Percentiles rank a stretch among this genome's conserved stretches.
phyloP scores from a whole-genome alignment of 495 filamentous ascomycete genomes.

The Penicillium desertorum region DNA sequence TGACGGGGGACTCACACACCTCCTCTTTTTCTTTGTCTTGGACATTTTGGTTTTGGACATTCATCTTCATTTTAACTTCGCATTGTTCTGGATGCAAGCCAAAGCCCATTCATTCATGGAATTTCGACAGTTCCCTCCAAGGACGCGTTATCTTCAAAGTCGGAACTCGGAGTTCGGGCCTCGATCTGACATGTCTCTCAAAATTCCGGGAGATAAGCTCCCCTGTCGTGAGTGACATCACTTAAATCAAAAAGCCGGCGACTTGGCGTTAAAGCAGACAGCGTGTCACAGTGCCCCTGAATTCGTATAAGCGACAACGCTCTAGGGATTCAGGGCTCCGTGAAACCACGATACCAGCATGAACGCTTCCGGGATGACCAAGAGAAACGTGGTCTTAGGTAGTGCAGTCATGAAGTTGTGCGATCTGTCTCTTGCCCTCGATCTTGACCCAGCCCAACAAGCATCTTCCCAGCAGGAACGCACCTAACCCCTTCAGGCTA shows the following conservation, averaged over 20 bases:
- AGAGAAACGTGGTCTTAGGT: background rate
- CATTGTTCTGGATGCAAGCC: background rate
- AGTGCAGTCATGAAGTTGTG: background rate
- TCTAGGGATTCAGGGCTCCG: background rate
- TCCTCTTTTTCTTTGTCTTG: background rate
- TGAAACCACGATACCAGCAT: background rate
- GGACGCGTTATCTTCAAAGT: background rate
- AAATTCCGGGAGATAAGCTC: background rate
- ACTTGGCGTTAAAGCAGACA: background rate
- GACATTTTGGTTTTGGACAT: background rate
- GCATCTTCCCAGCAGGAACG: background rate
- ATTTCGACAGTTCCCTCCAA: background rate
- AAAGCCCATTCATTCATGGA: background rate
- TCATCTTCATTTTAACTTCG: background rate
- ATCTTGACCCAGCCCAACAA: background rate
- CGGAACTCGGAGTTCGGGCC: conserved; percentile 9
- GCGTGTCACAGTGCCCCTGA: background rate
- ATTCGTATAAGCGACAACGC: background rate
- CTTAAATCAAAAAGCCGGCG: background rate
- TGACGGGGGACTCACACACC: background rate
- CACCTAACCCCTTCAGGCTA: background rate
- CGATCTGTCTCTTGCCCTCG: background rate
- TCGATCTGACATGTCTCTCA: conserved; percentile 4
- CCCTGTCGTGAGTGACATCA: background rate
- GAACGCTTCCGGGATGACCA: background rate